Evolutionary conservation across 441 rosid species (phyloP).

Genomic region (Brassica hybrid): DNA sequence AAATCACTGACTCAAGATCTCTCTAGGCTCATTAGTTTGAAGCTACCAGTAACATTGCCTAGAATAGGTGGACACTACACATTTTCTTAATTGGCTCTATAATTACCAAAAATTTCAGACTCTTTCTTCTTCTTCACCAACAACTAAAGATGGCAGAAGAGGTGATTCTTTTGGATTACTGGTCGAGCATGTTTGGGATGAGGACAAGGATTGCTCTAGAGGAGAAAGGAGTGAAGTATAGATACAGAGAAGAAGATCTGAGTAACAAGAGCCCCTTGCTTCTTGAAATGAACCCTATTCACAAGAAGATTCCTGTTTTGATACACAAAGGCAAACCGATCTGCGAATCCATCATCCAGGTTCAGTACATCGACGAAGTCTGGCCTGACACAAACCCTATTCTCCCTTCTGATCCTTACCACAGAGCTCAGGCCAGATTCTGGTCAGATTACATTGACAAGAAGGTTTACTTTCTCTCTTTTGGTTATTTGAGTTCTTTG

Average conservation of each 20-base stretch:
- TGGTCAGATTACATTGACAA: conserved; percentile 46
- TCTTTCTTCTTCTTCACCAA: neutral
- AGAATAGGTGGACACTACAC: neutral
- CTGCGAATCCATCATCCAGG: conserved; percentile 1
- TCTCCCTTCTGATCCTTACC: conserved; percentile 46
- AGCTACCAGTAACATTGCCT: neutral
- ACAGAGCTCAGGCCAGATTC: conserved; percentile 44
- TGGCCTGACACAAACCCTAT: neutral
- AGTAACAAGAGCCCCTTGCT: neutral
- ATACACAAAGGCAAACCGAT: neutral
- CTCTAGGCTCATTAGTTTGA: neutral
- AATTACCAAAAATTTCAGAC: conserved; percentile 7
- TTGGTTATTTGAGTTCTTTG: neutral
- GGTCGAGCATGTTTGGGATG: neutral
- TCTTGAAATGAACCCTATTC: neutral
- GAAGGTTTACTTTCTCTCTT: conserved; percentile 32
- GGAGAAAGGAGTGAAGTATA: neutral
- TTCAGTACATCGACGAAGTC: neutral
- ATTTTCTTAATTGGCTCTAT: conserved; percentile 17
- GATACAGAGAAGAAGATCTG: neutral
- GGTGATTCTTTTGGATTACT: neutral
- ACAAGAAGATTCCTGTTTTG: neutral
- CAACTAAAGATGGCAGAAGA: conserved; percentile 4
- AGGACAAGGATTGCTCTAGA: neutral
- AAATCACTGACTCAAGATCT: neutral